Conservation (phyloP, 495 filamentous ascomycete species). For the Eremomyces bilateralis region DNA sequence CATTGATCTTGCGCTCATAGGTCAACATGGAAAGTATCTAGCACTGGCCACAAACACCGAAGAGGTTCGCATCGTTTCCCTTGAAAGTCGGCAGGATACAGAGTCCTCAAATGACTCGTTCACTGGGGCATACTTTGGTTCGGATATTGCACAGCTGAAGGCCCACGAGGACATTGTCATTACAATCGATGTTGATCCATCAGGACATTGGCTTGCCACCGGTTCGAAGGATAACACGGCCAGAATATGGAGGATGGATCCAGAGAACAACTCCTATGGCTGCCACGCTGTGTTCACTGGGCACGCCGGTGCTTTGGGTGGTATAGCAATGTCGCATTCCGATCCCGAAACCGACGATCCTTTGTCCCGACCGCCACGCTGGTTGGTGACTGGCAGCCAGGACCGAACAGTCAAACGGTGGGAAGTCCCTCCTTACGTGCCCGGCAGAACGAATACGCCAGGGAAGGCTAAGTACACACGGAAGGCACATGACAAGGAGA, state of each 20-base stretch:
- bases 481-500: conserved; percentile 96
- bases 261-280: conserved; percentile 44
- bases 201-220: conserved; percentile 86
- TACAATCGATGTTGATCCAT: conserved; percentile 85
- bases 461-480: conserved; percentile 43
- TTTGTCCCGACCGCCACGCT: conserved; percentile 57
- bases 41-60: conserved; percentile 91
- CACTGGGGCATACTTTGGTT: conserved; percentile 45
- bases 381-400: conserved; percentile 76
- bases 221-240: conserved; percentile 94
- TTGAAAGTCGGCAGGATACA: conserved; percentile 12
- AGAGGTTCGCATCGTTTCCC: conserved; percentile 65
- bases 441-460: conserved; percentile 14
- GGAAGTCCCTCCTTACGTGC: conserved; percentile 29
- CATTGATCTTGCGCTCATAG: conserved; percentile 73
- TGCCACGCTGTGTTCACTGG: conserved; percentile 69
- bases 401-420: conserved; percentile 88
- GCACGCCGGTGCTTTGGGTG: conserved; percentile 88
- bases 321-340: conserved; percentile 56
- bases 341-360: conserved; percentile 42
- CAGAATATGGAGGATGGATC: conserved; percentile 75
- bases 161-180: conserved; percentile 93
- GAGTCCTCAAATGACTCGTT: too few relatives aligned
- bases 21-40: conserved; percentile 54
- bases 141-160: conserved; percentile 63